phyloP scores from a whole-genome alignment of 2,329 filamentous ascomycete species.

The Huntiella savannae region DNA sequence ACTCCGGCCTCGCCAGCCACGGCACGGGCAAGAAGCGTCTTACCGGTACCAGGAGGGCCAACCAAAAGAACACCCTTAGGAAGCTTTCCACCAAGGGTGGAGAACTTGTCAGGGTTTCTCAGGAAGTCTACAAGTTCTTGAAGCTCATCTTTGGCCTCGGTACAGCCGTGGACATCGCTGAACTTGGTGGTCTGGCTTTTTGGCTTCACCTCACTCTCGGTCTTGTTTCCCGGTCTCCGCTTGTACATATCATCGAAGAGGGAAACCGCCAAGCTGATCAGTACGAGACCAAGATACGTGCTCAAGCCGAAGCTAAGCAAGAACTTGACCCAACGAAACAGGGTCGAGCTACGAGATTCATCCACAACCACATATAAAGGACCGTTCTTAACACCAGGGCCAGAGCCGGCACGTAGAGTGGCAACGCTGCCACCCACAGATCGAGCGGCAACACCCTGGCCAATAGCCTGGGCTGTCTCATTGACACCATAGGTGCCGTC shows the following conservation, averaged over 20 bases:
- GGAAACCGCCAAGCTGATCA: conserved; percentile 56
- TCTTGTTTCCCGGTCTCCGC: conserved; percentile 48
- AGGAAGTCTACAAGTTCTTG: conserved; percentile 94
- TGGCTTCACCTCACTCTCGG: conserved; percentile 71
- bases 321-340: conserved; percentile 90
- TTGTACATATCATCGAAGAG: conserved; percentile 53
- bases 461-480: conserved; percentile 51
- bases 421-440: conserved; percentile 48
- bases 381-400: conserved; percentile 55
- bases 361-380: conserved; percentile 95
- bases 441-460: conserved; percentile 61
- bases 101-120: conserved; percentile 83
- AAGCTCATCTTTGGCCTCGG: conserved; percentile 95
- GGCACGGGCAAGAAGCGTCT: conserved; percentile 84
- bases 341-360: conserved; percentile 56
- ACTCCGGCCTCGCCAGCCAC: conserved; percentile 94
- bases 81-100: conserved; percentile 82
- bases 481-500: conserved; percentile 17
- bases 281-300: conserved; percentile 59
- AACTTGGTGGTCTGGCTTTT: conserved; percentile 86
- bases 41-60: conserved; percentile 90
- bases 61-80: conserved; percentile 92
- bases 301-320: conserved; percentile 58
- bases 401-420: conserved; percentile 34
- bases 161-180: conserved; percentile 85